Conservation (phyloP, 129 eudicot genomes). For the Scalesia atractyloides region DNA sequence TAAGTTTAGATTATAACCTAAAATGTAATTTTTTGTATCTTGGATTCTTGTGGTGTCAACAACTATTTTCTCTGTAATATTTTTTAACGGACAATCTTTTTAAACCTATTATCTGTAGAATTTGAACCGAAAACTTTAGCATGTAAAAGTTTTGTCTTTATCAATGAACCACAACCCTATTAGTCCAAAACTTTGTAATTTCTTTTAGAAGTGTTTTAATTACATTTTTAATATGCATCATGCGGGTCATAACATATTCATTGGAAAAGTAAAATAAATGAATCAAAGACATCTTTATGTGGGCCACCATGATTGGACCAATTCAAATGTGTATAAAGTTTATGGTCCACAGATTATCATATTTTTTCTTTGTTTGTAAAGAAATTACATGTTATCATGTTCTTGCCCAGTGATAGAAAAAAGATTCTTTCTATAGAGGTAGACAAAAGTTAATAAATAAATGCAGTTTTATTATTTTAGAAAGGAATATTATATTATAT, state of each 20-base stretch:
- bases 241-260: slow-evolving; percentile 8
- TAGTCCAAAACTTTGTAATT: too few relatives aligned
- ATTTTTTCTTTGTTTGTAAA: neutral
- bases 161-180: too few relatives aligned
- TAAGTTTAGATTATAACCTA: too few relatives aligned
- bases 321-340: slow-evolving; percentile 32
- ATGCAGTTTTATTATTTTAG: neutral
- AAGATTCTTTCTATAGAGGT: slow-evolving; percentile 20
- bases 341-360: slow-evolving; percentile 35
- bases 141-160: too few relatives aligned
- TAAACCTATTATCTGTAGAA: too few relatives aligned
- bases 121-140: too few relatives aligned
- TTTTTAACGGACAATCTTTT: too few relatives aligned
- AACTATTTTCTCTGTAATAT: too few relatives aligned
- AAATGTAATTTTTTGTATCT: too few relatives aligned
- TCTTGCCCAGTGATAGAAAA: slow-evolving; percentile 23
- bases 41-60: too few relatives aligned
- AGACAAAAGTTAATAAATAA: neutral
- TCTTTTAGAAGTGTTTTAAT: too few relatives aligned
- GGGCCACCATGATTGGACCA: slow-evolving; percentile 33
- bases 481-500: neutral
- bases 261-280: neutral
- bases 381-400: slow-evolving; percentile 18
- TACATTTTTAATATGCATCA: neutral
- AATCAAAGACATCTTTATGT: slow-evolving; percentile 20